Conservation (phyloP, 192 early-diverging fungal genomes). For the Entophlyctis luteolus region DNA sequence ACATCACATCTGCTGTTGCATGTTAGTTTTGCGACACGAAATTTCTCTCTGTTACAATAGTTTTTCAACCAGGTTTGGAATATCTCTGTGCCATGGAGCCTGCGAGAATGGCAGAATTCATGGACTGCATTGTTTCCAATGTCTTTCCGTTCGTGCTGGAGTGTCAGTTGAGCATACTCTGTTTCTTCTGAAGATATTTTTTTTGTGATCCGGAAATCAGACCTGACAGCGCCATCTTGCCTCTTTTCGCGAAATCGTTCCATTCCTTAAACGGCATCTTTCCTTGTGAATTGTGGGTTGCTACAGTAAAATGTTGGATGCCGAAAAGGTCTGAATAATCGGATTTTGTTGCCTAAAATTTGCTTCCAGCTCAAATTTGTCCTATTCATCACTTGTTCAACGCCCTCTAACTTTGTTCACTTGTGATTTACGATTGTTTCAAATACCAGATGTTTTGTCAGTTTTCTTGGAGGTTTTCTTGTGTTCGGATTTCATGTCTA, state of each 20-base stretch:
- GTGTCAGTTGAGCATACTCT: not conserved
- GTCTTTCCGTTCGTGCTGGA: not conserved
- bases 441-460: not conserved
- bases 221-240: too few species aligned
- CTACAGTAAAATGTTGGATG: conserved; percentile 15
- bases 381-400: not conserved
- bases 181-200: not conserved
- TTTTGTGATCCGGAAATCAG: too few species aligned
- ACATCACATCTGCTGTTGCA: not conserved
- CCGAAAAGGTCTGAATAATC: not conserved
- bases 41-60: not conserved
- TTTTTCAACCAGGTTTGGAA: conserved; percentile 3
- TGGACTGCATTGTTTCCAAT: conserved; percentile 1
- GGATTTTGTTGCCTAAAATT: not conserved
- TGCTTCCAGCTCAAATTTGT: not conserved
- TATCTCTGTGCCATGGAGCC: conserved; percentile 17
- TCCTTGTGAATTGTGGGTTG: conserved; percentile 23
- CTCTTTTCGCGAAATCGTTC: conserved; percentile 17
- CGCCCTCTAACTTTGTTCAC: not conserved
- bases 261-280: conserved; percentile 14
- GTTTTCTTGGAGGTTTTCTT: conserved; percentile 23
- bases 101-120: not conserved
- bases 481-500: not conserved
- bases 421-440: conserved; percentile 10
- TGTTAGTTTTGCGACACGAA: conserved; percentile 1